A percentile compares a stretch with the other conserved stretches of the same genome.
These are phyloP conservation scores for Lasiosphaeriaceae sp. DNA, from an alignment of 495 filamentous ascomycete species.

Conservation along the genomic window DNA sequence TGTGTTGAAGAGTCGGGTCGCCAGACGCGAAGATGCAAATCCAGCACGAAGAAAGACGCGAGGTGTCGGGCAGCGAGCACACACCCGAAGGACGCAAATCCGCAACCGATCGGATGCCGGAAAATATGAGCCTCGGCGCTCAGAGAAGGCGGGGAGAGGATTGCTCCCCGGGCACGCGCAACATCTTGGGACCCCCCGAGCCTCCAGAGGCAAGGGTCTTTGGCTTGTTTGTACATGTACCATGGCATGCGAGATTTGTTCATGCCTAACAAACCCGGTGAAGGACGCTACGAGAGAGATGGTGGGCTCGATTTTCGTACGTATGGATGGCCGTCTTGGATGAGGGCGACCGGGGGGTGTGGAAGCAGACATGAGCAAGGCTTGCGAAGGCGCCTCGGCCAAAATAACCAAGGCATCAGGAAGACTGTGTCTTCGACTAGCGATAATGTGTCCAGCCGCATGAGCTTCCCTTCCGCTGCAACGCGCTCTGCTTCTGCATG, in stretches of 20 bases:
- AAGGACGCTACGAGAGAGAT: conserved; percentile 9
- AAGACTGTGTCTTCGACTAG: too few species aligned
- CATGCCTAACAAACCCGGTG: conserved; percentile 15
- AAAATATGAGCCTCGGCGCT: not conserved
- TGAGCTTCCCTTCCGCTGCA: conserved; percentile 2
- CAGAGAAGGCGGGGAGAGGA: not conserved
- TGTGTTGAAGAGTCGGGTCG: conserved; percentile 1
- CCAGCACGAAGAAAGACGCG: not conserved
- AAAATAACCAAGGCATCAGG: not conserved
- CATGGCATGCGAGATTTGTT: conserved; percentile 1
- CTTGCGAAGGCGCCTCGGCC: conserved; percentile 5
- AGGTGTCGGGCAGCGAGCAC: conserved; percentile 22
- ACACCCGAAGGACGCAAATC: conserved; percentile 7
- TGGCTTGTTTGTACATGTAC: not conserved
- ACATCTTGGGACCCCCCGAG: not conserved
- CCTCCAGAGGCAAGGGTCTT: too few species aligned
- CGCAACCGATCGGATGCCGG: conserved; percentile 11
- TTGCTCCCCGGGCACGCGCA: not conserved
- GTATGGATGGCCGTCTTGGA: conserved; percentile 8
- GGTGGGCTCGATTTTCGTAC: conserved; percentile 13
- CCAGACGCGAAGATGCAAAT: conserved; percentile 12
- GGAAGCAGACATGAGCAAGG: conserved; percentile 12
- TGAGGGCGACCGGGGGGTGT: conserved; percentile 6
- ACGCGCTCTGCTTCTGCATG: conserved; percentile 16
- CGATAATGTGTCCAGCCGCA: not conserved